phyloP scores from a whole-genome alignment of 2,329 filamentous ascomycete species.

The Ophioceras dolichostomum region DNA sequence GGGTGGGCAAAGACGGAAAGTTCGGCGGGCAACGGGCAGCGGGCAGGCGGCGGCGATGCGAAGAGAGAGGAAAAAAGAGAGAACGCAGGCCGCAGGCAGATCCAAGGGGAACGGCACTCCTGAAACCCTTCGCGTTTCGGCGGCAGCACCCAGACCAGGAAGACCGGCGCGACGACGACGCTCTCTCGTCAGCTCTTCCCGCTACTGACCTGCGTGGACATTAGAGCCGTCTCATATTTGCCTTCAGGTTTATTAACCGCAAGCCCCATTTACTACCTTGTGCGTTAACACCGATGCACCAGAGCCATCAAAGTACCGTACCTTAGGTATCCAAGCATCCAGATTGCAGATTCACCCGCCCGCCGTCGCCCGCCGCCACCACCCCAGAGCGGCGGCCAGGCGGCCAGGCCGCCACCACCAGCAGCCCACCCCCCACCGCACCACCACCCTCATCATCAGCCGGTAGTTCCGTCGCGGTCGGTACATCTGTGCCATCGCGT shows the following conservation, averaged over 20 bases:
- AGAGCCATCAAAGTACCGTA: too few species aligned
- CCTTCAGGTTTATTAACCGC: neutral
- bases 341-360: too few species aligned
- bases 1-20: neutral
- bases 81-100: neutral
- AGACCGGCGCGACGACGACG: slow-evolving; percentile 1
- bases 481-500: too few species aligned
- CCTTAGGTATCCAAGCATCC: too few species aligned
- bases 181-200: neutral
- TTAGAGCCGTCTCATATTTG: neutral
- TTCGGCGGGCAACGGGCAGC: neutral
- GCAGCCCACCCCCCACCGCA: slow-evolving; percentile 2
- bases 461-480: neutral
- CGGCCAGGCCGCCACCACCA: too few species aligned
- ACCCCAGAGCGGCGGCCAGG: too few species aligned
- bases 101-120: neutral
- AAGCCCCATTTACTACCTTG: neutral
- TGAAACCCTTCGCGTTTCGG: neutral
- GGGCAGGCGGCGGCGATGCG: neutral
- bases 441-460: slow-evolving; percentile 2
- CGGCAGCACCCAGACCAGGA: neutral
- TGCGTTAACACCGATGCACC: neutral
- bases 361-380: too few species aligned
- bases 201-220: neutral
- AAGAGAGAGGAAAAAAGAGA: neutral